Conservation (phyloP, 2,329 filamentous ascomycete species). For the Phyllosticta citribraziliensis region DNA sequence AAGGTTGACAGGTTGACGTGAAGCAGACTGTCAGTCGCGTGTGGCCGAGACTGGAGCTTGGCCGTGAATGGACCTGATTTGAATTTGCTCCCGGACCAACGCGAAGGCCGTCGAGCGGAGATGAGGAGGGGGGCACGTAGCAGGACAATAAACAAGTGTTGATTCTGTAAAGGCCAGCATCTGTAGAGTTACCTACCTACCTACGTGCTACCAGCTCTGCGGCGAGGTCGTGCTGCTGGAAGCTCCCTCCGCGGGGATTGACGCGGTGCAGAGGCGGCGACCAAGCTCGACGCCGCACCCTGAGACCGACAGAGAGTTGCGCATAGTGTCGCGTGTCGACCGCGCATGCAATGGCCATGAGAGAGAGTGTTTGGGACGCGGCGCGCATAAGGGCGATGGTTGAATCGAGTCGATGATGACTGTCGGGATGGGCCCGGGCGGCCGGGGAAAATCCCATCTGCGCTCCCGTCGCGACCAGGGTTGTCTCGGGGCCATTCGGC, state of each 20-base stretch:
- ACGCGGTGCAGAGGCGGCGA: no score
- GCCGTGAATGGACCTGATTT: slow-evolving; percentile 4
- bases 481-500: not conserved
- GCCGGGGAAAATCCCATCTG: not conserved
- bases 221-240: no score
- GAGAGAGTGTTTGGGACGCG: not conserved
- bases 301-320: not conserved
- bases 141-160: no score
- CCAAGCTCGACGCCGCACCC: not conserved
- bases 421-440: not conserved
- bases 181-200: no score
- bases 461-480: not conserved
- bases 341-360: not conserved
- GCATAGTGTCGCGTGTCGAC: slow-evolving; percentile 2
- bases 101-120: not conserved
- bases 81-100: not conserved
- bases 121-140: no score
- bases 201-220: no score
- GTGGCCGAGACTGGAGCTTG: slow-evolving; percentile 7
- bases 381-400: not conserved
- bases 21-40: not conserved
- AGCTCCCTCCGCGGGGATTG: no score
- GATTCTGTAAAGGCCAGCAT: no score
- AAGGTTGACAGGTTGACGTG: not conserved
- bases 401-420: not conserved